Percentiles rank a stretch among this genome's conserved stretches.
These are phyloP conservation scores for Pseudocercospora pini-densiflorae DNA, from an alignment of 2,329 filamentous ascomycete species.

Conservation along the genomic window DNA sequence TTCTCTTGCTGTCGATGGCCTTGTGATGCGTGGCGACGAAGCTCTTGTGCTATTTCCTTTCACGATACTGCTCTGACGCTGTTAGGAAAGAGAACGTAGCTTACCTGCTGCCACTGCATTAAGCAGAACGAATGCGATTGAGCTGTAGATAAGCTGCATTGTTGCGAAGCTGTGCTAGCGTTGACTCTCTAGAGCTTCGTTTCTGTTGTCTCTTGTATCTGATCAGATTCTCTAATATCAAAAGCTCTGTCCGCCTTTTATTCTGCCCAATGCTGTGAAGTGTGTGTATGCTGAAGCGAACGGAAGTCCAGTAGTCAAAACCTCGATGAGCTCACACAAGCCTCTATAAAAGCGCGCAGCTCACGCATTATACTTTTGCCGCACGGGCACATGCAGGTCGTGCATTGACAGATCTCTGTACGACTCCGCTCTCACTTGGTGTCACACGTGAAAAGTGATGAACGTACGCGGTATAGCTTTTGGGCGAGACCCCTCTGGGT, in stretches of 20 bases:
- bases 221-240: background rate
- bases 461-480: background rate
- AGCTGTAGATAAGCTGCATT: slow-evolving; percentile 20
- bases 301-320: background rate
- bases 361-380: background rate
- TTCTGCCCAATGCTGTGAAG: background rate
- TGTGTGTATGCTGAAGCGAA: background rate
- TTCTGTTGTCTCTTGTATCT: background rate
- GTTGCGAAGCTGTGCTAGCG: background rate
- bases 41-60: background rate
- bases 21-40: no score
- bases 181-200: no score
- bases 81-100: background rate
- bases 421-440: background rate
- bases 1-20: no score
- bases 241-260: no score
- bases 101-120: slow-evolving; percentile 17
- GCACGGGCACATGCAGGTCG: background rate
- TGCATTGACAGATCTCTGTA: background rate
- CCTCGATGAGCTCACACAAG: background rate
- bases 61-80: background rate
- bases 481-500: background rate
- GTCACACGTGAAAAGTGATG: background rate
- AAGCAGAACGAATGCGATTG: slow-evolving; percentile 10
- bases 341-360: background rate